Evolutionary conservation across 164 flowering plant genomes (phyloP), one percentile per base, ranked within the genome.

Genomic region (Aristolochia fimbriata): DNA sequence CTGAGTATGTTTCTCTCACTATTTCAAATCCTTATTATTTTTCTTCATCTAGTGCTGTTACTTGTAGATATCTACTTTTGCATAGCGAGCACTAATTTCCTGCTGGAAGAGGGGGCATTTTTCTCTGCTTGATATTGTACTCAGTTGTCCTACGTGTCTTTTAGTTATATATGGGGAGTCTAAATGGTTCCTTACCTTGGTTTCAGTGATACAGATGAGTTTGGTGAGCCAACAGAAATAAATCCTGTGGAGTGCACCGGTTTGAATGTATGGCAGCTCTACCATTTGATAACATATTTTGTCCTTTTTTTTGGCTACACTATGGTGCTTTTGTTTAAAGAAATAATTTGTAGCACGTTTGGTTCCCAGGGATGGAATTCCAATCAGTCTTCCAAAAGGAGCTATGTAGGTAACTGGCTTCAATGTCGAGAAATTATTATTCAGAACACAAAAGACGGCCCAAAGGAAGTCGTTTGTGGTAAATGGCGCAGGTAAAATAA

Each of bases 401-500:
- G 71, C 66, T 70, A 81, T 45, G 77, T 81, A 24, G 85, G 96
- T 21, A 90, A 92, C 62, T 92, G 98, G 98, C 84, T 92, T 73
- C 98, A 87, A 58, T 92, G 98, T 63, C 79, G 71, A 61, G 80
- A 79, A 48, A 71, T 77, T 47, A 46, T 80, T 21, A 54, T 52
- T 31, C 78, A 77, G 43, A 73, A 74, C 22, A 22, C 59, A 24
- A 75, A 72, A 49, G 74, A 72, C 25, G 62, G 57, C 51, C 61
- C 31, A 17, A 78, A 76, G 64, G 91, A 79, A 73, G 70, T 72
- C 60, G 62, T 84, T 17, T 92, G 98, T 72, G 96, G 91, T 62
- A 93, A 93, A 70, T 93, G 97, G 97, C 98, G 97, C 77, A 86
- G 98, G 98, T 89, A 81, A 51, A 50, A 52, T 22, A 8, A 22